These are phyloP conservation scores for Aspergillus kassunensis DNA, from an alignment of 495 filamentous ascomycete species.

Conservation along the genomic window DNA sequence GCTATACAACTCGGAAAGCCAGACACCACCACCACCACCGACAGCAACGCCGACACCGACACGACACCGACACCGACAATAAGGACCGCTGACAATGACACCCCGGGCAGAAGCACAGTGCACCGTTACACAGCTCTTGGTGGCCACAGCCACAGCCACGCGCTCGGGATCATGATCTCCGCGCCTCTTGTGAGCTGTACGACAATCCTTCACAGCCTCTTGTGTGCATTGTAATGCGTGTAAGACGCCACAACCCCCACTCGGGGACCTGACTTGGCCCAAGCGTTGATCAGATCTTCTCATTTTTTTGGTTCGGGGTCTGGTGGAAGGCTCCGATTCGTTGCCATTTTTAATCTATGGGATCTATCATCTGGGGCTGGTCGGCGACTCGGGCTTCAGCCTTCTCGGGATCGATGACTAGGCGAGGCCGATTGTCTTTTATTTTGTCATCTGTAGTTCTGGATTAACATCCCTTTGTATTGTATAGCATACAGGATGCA, in stretches of 20 bases:
- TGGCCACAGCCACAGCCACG: not conserved
- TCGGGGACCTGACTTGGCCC: not conserved
- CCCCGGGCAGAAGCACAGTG: too few relatives aligned
- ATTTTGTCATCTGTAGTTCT: too few relatives aligned
- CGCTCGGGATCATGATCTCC: not conserved
- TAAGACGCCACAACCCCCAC: not conserved
- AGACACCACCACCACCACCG: not conserved
- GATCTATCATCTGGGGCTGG: not conserved
- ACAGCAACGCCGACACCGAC: too few relatives aligned
- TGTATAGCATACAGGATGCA: constrained; percentile 9
- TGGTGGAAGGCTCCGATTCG: too few relatives aligned
- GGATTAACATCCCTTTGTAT: too few relatives aligned
- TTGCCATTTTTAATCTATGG: too few relatives aligned
- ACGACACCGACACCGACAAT: too few relatives aligned
- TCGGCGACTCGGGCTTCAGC: constrained; percentile 23
- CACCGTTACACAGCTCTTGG: not conserved
- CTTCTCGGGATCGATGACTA: constrained; percentile 16
- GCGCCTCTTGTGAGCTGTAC: not conserved
- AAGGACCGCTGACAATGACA: too few relatives aligned
- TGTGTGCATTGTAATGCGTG: not conserved
- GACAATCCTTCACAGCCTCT: not conserved
- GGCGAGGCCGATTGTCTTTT: not conserved
- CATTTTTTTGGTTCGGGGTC: not conserved
- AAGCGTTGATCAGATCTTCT: not conserved
- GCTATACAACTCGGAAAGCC: too few relatives aligned